These are phyloP conservation scores for Fusarium sp. DNA, from an alignment of 2,329 filamentous ascomycete genomes.

Conservation along the genomic window DNA sequence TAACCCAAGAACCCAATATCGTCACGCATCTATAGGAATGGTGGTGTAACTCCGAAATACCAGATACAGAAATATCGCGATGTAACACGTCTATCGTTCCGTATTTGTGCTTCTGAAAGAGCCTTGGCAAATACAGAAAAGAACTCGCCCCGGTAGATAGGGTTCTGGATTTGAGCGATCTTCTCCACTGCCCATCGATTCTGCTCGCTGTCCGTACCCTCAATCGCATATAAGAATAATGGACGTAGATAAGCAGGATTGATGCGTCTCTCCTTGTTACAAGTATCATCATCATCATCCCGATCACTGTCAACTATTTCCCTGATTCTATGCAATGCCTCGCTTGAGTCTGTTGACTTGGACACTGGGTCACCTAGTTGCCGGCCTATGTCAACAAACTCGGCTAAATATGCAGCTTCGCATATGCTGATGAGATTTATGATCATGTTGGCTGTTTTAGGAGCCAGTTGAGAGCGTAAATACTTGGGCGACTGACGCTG, in stretches of 20 bases:
- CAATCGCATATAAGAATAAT: neutral
- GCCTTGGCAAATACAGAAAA: neutral
- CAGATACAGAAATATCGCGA: constrained; percentile 15
- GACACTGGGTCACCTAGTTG: neutral
- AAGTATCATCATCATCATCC: fast-evolving
- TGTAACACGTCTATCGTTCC: neutral
- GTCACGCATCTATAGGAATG: neutral
- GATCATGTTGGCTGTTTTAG: neutral
- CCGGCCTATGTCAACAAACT: neutral
- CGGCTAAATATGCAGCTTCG: neutral
- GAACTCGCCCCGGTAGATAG: neutral
- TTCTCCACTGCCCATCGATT: neutral
- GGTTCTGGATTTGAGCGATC: neutral
- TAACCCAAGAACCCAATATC: too few species aligned
- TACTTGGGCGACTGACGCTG: neutral
- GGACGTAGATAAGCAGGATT: neutral
- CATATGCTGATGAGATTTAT: neutral
- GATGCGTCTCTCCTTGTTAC: fast-evolving
- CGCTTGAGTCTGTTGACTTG: neutral
- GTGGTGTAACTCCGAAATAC: constrained; percentile 3
- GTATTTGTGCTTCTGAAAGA: neutral
- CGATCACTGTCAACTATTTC: neutral
- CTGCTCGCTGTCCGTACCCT: neutral
- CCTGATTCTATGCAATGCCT: neutral
- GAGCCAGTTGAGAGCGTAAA: neutral